Evolutionary conservation across 768 basidiomycete species (phyloP), one percentile per base, ranked within the genome.

Genomic region (Boletus sensibilis): DNA sequence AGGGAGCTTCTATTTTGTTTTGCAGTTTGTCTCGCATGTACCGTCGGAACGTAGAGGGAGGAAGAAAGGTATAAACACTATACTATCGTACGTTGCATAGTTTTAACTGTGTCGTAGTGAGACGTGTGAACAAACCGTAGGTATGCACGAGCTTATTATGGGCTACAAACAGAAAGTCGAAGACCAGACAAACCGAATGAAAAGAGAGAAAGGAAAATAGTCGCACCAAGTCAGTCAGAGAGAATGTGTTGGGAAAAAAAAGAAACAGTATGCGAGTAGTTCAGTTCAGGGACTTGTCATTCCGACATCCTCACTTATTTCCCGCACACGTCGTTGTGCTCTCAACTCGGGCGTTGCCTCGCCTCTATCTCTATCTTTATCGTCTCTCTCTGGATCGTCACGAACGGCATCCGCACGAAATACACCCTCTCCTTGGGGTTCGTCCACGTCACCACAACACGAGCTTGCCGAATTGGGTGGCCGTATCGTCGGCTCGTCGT

Each of bases 401-500:
- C 39, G 35, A 23, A 61, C 50, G 8, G 44, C 58, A 29, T 64
- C 55, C 1, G 62, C 59, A 50, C 60, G 59, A 50, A 70, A 70
- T 27, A 69, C 63, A 4, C 69, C 72, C 45, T 73, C 71, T 23
- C 64, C 56, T 27, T 71, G 68, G 1, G 65, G 58, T 37, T 75
- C 76, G 27, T 73, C 71, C n/a, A 62, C 68, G 55, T 78, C 78
- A 39, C 71, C 72, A 39, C 70, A 73, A 31, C 68, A 77, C 3
- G 75, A 76, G 14, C 70, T 70, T 21, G 69, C 69, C 12, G 78
- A 79, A 52, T 74, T 71, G 6, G 71, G 68, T 12, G 83, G 82
- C 29, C 86, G 79, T 59, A 90, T 88, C n/a, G 88, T 90, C n/a
- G 88, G 88, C 68, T 90, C 88, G 57, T 90, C 88, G 56, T 90